Base-by-base conservation (phyloP, 371 early-diverging fungal genomes). In the Batrachochytrium dendrobatidis region DNA sequence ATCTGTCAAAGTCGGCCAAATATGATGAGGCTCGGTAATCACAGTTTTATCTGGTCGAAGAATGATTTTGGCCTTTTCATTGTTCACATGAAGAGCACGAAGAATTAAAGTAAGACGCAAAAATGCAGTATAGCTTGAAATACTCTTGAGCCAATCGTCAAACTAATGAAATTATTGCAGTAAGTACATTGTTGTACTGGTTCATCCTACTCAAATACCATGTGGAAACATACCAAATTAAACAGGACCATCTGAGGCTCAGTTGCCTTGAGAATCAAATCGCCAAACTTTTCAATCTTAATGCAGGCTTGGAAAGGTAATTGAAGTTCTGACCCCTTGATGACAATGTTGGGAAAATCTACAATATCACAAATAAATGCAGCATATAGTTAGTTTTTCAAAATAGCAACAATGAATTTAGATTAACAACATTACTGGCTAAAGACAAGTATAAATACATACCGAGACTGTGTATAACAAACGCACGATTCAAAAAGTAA, bases 321-420 rank as follows among this genome's bases (percentile, higher is more conserved):
- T 76, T 95, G 96, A 66, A 97, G 81, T 70, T 94, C 95, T 34
- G 89, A 87, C 10, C 95, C 95, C 76, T 94, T 94, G 79, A 99
- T 95, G 25, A 94, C 91, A 77, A 94, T 95, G 72, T 97, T 95
- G 62, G 96, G 95, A 87, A 98, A 97, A 78, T 97, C 94, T 59
- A 91, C n/a, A n/a, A n/a, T n/a, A n/a, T n/a, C n/a, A n/a, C n/a
- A n/a, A n/a, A 74, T 66, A 63, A 31, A 55, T 29, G 22, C 55
- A 43, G 46, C 7, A 30, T 6, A 53, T 25, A 49, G 28, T 10
- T 49, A 20, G n/a, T 25, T 7, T 20, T 15, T 49, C 15, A 49
- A 20, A 15, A 49, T n/a, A 49, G 25, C 10, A 49, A 10, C 50
- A 7, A 25, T n/a, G 22, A 22, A 49, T 10, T 25, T 29, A 49